Conservation (phyloP, 1,139 yeast genomes). For the Yamadazyma taylorii region DNA sequence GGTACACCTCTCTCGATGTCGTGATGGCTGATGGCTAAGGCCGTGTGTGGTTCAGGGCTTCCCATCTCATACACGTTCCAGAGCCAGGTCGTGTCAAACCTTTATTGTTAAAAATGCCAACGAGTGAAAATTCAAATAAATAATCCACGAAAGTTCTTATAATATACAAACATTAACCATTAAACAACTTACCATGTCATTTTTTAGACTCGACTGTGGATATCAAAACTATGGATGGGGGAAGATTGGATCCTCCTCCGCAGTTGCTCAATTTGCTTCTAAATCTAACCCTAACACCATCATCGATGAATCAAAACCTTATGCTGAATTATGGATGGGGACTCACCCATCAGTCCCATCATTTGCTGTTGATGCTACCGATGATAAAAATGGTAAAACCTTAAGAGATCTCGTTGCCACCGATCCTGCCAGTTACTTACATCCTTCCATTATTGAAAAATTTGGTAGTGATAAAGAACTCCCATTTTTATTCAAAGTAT, state of each 20-base stretch:
- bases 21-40: too few relatives aligned
- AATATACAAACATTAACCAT: too few relatives aligned
- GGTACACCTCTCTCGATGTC: too few relatives aligned
- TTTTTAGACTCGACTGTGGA: conserved; percentile 54
- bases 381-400: conserved; percentile 36
- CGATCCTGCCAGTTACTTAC: conserved; percentile 62
- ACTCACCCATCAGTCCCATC: conserved; percentile 94
- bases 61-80: too few relatives aligned
- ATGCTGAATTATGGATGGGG: conserved; percentile 98
- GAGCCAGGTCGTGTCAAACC: neutral
- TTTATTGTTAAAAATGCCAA: neutral
- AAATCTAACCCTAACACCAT: conserved; percentile 57
- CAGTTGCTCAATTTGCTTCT: conserved; percentile 86
- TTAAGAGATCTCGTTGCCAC: conserved; percentile 65
- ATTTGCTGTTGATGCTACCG: conserved; percentile 41
- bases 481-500: conserved; percentile 91
- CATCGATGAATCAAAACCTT: conserved; percentile 74
- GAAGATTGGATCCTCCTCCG: conserved; percentile 76
- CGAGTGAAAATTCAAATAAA: too few relatives aligned
- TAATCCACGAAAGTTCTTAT: neutral
- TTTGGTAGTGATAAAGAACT: conserved; percentile 71
- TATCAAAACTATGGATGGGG: conserved; percentile 85
- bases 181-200: too few relatives aligned
- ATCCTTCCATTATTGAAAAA: conserved; percentile 55
- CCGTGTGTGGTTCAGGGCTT: too few relatives aligned